phyloP scores from a whole-genome alignment of 2,329 filamentous ascomycete genomes.

The Aspergillus sp. region DNA sequence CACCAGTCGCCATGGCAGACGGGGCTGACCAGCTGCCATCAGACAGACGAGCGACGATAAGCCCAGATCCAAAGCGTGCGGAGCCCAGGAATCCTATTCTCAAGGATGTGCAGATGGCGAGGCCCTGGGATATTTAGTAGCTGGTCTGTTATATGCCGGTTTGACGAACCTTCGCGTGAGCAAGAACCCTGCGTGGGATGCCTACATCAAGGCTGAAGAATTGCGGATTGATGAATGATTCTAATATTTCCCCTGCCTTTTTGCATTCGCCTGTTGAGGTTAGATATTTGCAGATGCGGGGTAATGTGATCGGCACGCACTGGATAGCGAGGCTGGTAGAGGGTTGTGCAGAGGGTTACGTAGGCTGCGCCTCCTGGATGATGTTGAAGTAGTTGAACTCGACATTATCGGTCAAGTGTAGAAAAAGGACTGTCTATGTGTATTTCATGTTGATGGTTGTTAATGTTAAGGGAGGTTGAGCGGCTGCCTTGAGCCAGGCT shows the following conservation, averaged over 20 bases:
- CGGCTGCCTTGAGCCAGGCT: too few species aligned
- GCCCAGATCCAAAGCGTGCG: slow-evolving; percentile 41
- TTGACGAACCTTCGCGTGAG: slow-evolving; percentile 73
- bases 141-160: neutral
- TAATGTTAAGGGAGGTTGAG: too few species aligned
- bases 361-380: too few species aligned
- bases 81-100: slow-evolving; percentile 44
- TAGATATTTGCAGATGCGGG: neutral
- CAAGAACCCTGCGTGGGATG: slow-evolving; percentile 80
- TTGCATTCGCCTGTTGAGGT: slow-evolving; percentile 74
- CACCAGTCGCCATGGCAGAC: slow-evolving; percentile 40
- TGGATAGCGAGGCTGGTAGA: neutral
- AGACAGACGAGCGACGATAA: slow-evolving; percentile 41
- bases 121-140: slow-evolving; percentile 26
- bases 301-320: neutral
- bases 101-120: slow-evolving; percentile 43
- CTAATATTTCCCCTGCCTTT: slow-evolving; percentile 89
- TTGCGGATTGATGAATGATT: slow-evolving; percentile 85
- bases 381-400: too few species aligned
- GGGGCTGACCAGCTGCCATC: slow-evolving; percentile 45
- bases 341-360: neutral
- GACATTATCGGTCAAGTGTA: too few species aligned
- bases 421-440: too few species aligned
- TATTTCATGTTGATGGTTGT: too few species aligned
- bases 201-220: slow-evolving; percentile 90